Percentiles rank a stretch among this genome's conserved stretches.
These are phyloP conservation scores for Aspergillus persii DNA, from an alignment of 2,329 filamentous ascomycete species.

Conservation along the genomic window DNA sequence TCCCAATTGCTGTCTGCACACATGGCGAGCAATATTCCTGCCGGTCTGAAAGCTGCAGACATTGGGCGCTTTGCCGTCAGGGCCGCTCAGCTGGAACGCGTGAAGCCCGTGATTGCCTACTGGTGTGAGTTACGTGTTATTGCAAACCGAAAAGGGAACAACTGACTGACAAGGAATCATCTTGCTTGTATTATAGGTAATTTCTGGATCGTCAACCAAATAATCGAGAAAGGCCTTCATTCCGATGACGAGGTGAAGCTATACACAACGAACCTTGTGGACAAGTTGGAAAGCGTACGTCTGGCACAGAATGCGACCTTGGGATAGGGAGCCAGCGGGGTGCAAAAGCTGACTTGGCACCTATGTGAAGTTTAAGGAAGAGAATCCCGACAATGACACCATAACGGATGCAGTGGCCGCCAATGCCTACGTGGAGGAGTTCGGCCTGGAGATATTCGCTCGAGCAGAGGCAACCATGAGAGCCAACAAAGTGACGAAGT, in stretches of 20 bases:
- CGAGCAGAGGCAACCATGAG: conserved; percentile 79
- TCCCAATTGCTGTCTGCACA: conserved; percentile 12
- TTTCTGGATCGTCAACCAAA: conserved; percentile 90
- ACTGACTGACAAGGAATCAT: conserved; percentile 17
- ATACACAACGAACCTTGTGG: conserved; percentile 83
- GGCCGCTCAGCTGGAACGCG: conserved; percentile 77
- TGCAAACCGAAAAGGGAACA: not conserved
- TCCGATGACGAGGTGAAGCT: conserved; percentile 73
- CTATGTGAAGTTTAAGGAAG: conserved; percentile 60
- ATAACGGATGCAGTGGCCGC: conserved; percentile 82
- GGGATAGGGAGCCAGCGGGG: not conserved
- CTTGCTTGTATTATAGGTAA: conserved; percentile 58
- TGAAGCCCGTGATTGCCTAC: conserved; percentile 86
- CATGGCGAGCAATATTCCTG: conserved; percentile 73
- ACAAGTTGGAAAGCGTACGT: conserved; percentile 76
- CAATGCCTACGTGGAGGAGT: conserved; percentile 91
- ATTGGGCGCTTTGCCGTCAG: conserved; percentile 80
- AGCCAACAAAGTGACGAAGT: conserved; percentile 81
- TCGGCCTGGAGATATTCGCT: conserved; percentile 82
- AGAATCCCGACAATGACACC: conserved; percentile 75
- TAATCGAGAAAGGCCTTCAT: conserved; percentile 78
- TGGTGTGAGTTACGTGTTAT: conserved; percentile 68
- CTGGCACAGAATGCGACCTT: not conserved
- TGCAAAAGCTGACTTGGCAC: conserved; percentile 6
- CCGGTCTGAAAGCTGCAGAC: conserved; percentile 73